Evolutionary conservation across 1,284 basidiomycete species (phyloP).

Genomic region (Ceratobasidium sp.): DNA sequence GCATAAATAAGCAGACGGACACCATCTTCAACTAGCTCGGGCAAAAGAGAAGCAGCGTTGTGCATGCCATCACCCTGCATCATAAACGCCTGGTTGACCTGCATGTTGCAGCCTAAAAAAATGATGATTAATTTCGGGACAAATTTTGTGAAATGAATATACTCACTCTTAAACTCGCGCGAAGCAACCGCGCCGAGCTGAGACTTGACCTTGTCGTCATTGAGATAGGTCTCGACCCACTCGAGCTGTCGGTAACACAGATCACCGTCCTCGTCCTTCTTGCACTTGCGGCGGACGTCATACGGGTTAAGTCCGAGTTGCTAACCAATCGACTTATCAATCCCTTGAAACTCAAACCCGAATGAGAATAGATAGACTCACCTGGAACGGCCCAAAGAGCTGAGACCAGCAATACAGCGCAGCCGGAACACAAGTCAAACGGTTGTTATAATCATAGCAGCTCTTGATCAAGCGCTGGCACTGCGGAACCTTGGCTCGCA

Average conservation of each 20-base stretch:
- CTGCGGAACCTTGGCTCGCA: conserved; percentile 74
- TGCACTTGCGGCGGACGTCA: conserved; percentile 85
- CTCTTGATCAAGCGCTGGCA: conserved; percentile 77
- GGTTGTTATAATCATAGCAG: conserved; percentile 72
- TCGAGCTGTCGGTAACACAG: conserved; percentile 80
- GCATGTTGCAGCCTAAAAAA: conserved; percentile 63
- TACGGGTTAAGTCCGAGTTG: conserved; percentile 67
- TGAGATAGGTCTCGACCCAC: conserved; percentile 86
- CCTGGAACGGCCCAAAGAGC: conserved; percentile 64
- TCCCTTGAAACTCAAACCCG: neutral
- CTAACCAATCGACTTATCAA: conserved; percentile 22
- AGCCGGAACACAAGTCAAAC: conserved; percentile 70
- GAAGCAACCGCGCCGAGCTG: conserved; percentile 78
- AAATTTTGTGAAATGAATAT: conserved; percentile 62
- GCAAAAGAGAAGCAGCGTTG: conserved; percentile 79
- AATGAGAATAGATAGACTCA: conserved; percentile 4
- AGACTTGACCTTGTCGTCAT: conserved; percentile 75
- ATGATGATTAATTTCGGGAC: conserved; percentile 53
- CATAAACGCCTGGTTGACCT: conserved; percentile 77
- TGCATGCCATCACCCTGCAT: conserved; percentile 83
- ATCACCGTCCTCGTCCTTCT: conserved; percentile 74
- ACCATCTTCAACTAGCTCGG: conserved; percentile 80
- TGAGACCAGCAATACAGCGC: conserved; percentile 62
- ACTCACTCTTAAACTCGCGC: conserved; percentile 65
- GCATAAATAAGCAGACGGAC: conserved; percentile 85